Evolutionary conservation across 1,284 basidiomycete genomes (phyloP).

Genomic region (Heterobasidion occidentale): DNA sequence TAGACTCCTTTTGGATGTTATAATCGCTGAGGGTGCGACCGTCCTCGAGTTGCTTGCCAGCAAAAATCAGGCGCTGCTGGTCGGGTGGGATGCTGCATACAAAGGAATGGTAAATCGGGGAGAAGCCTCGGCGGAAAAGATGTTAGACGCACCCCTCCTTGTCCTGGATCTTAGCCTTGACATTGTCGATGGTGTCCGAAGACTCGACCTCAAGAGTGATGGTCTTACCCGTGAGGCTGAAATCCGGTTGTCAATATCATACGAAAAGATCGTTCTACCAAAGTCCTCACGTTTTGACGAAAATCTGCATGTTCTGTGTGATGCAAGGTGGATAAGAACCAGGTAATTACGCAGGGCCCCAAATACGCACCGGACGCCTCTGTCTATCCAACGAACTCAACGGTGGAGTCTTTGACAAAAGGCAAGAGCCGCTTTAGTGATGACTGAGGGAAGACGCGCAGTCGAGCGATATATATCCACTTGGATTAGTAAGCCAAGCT

Average conservation of each 20-base stretch:
- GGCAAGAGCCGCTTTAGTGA: conserved; percentile 33
- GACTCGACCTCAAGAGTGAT: conserved; percentile 98
- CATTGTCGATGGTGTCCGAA: conserved; percentile 96
- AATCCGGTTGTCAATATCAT: neutral
- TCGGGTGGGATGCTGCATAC: conserved; percentile 77
- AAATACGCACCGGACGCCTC: conserved; percentile 40
- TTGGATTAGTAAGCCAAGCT: no score
- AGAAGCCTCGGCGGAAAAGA: neutral
- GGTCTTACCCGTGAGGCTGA: conserved; percentile 95
- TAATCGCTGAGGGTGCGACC: conserved; percentile 87
- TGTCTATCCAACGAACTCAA: conserved; percentile 79
- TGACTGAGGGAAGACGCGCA: no score
- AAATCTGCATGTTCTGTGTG: conserved; percentile 70
- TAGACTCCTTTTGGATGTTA: conserved; percentile 94
- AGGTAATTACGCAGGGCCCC: no score
- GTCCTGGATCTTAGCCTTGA: conserved; percentile 94
- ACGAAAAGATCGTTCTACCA: neutral
- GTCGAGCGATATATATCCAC: no score
- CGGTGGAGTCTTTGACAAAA: conserved; percentile 86
- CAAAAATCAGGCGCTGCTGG: conserved; percentile 97
- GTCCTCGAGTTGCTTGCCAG: conserved; percentile 97
- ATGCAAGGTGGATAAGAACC: conserved; percentile 1
- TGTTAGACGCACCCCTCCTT: conserved; percentile 75
- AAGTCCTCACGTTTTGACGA: conserved; percentile 71
- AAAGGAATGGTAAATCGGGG: conserved; percentile 2